These are phyloP conservation scores for Aureobasidium sp. DNA, from an alignment of 2,329 filamentous ascomycete species.

Conservation along the genomic window DNA sequence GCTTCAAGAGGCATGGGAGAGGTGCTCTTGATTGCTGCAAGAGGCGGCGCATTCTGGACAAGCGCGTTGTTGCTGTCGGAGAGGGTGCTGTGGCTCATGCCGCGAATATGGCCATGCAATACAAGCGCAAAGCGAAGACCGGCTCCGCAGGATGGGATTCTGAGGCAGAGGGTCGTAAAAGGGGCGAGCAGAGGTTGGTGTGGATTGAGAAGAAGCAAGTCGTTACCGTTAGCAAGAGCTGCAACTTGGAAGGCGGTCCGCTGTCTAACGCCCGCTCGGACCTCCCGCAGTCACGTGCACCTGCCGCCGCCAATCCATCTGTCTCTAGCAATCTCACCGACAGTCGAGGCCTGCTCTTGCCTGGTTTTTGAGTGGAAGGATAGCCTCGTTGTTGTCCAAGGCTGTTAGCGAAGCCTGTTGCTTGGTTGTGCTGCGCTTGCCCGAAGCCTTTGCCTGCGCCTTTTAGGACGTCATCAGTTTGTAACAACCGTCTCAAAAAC, in stretches of 20 bases:
- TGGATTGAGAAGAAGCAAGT: constrained; percentile 13
- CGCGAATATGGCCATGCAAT: constrained; percentile 15
- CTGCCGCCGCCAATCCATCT: background rate
- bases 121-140: constrained; percentile 8
- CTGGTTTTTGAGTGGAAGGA: background rate
- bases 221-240: constrained; percentile 9
- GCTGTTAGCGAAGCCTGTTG: background rate
- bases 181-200: constrained; percentile 1
- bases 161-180: background rate
- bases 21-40: background rate
- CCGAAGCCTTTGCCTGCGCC: background rate
- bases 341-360: constrained; percentile 7
- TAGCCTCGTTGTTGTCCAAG: background rate
- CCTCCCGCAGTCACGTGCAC: background rate
- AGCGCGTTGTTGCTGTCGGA: constrained; percentile 15
- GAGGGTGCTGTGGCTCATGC: constrained; percentile 14
- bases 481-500: background rate
- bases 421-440: background rate
- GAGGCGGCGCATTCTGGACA: constrained; percentile 14
- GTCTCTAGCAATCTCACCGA: constrained; percentile 5
- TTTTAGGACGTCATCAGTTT: background rate
- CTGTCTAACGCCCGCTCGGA: background rate
- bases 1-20: constrained; percentile 1
- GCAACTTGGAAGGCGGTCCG: constrained; percentile 4
- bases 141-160: background rate